A percentile compares a stretch with the other conserved stretches of the same genome.
These are phyloP conservation scores for Xerocomus minutiporus DNA, from an alignment of 1,284 basidiomycete species.

Conservation along the genomic window DNA sequence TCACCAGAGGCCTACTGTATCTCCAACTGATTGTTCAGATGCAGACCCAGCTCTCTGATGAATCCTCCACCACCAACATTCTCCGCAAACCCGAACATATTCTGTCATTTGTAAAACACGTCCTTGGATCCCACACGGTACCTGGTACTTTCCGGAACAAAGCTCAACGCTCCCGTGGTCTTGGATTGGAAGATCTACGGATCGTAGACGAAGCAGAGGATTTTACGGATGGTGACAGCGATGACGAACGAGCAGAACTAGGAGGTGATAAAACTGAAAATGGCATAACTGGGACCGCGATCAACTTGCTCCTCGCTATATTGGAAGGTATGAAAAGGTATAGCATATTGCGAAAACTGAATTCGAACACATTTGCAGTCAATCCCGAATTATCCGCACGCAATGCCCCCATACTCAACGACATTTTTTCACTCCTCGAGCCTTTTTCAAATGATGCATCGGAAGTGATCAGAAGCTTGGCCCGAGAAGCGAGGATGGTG, in stretches of 20 bases:
- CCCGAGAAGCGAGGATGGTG: conserved; percentile 76
- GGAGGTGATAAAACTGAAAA: conserved; percentile 39
- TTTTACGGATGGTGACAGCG: conserved; percentile 48
- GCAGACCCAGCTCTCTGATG: conserved; percentile 59
- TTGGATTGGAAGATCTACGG: conserved; percentile 40
- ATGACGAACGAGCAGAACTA: conserved; percentile 45
- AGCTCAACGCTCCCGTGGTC: conserved; percentile 16
- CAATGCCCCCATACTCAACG: conserved; percentile 59
- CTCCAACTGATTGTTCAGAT: conserved; percentile 78
- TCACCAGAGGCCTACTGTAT: conserved; percentile 50
- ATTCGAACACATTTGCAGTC: conserved; percentile 39
- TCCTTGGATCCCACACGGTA: conserved; percentile 38
- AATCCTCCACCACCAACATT: conserved; percentile 57
- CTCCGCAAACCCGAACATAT: conserved; percentile 70
- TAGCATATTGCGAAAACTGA: not conserved
- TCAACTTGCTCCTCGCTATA: conserved; percentile 74
- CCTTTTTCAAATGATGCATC: conserved; percentile 37
- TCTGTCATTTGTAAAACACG: conserved; percentile 74
- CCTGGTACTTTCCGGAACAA: conserved; percentile 20
- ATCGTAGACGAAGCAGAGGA: conserved; percentile 40
- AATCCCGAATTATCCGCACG: conserved; percentile 63
- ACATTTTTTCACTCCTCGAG: conserved; percentile 68
- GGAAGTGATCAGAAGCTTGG: conserved; percentile 39
- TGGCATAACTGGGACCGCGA: conserved; percentile 69
- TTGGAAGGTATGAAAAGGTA: conserved; percentile 62